These are phyloP conservation scores for Globisporangium ultimum DNA, from an alignment of 352 stramenopile species.

Conservation along the genomic window DNA sequence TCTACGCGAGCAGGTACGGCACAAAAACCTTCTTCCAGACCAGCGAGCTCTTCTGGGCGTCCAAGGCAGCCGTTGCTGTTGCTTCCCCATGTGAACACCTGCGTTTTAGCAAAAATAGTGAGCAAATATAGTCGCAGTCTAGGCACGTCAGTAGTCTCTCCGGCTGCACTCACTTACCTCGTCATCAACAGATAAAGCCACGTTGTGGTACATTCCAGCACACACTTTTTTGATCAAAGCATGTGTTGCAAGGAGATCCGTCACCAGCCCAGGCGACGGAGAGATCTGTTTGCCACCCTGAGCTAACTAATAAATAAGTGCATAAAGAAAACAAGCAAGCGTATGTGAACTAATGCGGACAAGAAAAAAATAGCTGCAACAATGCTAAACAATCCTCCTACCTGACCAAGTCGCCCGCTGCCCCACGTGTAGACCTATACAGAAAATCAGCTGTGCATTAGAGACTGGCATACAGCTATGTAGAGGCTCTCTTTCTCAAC, in stretches of 20 bases:
- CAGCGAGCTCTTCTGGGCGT: constrained; percentile 56
- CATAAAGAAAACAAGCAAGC: background rate
- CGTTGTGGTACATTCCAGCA: constrained; percentile 90
- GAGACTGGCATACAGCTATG: no score
- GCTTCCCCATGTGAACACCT: constrained; percentile 93
- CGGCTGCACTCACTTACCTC: constrained; percentile 39
- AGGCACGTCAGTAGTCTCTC: background rate
- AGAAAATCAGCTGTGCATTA: background rate
- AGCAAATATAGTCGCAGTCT: background rate
- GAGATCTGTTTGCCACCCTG: constrained; percentile 75
- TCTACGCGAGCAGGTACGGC: constrained; percentile 74
- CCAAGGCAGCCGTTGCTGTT: constrained; percentile 91
- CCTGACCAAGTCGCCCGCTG: constrained; percentile 90
- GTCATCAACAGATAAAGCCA: constrained; percentile 86
- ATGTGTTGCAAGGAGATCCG: constrained; percentile 76
- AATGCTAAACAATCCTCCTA: constrained; percentile 17
- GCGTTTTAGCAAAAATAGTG: background rate
- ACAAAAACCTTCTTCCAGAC: constrained; percentile 79
- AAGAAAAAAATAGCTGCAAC: background rate
- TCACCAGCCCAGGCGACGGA: constrained; percentile 65
- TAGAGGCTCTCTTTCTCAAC: background rate
- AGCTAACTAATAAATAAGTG: constrained; percentile 36
- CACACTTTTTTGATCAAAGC: constrained; percentile 84
- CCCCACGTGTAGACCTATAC: constrained; percentile 89
- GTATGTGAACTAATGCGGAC: background rate